These are phyloP conservation scores for Backusella mclennaniae DNA, from an alignment of 192 early-diverging fungal genomes.

Conservation along the genomic window DNA sequence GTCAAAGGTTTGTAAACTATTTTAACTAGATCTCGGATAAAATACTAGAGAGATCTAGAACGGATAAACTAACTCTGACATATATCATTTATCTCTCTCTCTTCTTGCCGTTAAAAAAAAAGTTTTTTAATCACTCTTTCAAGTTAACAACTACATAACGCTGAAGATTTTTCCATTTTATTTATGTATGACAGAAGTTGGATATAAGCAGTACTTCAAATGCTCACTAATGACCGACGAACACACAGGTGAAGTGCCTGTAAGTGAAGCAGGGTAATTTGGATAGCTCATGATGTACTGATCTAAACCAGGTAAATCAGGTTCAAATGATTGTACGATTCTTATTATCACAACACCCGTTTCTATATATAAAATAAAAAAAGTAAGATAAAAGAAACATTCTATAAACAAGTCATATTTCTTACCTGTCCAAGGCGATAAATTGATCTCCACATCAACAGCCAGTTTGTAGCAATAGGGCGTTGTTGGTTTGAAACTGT, in stretches of 20 bases:
- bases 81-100: no score
- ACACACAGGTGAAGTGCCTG: background rate
- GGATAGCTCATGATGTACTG: slow-evolving; percentile 29
- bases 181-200: slow-evolving; percentile 7
- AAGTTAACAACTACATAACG: no score
- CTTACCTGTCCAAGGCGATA: slow-evolving; percentile 31
- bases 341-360: slow-evolving; percentile 16
- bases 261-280: slow-evolving; percentile 1
- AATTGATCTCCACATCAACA: slow-evolving; percentile 15
- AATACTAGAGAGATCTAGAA: no score
- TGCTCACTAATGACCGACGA: slow-evolving; percentile 10
- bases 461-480: slow-evolving; percentile 28
- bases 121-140: no score
- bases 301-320: slow-evolving; percentile 32
- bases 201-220: slow-evolving; percentile 1
- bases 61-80: no score
- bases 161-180: background rate
- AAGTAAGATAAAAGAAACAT: no score
- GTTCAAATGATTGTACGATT: slow-evolving; percentile 30
- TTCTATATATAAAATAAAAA: slow-evolving; percentile 5
- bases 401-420: no score
- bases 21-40: no score
- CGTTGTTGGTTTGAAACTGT: slow-evolving; percentile 25
- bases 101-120: no score
- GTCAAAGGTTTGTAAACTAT: no score